Evolutionary conservation across 352 stramenopile species (phyloP).

Genomic region (Pythium folliculosum): DNA sequence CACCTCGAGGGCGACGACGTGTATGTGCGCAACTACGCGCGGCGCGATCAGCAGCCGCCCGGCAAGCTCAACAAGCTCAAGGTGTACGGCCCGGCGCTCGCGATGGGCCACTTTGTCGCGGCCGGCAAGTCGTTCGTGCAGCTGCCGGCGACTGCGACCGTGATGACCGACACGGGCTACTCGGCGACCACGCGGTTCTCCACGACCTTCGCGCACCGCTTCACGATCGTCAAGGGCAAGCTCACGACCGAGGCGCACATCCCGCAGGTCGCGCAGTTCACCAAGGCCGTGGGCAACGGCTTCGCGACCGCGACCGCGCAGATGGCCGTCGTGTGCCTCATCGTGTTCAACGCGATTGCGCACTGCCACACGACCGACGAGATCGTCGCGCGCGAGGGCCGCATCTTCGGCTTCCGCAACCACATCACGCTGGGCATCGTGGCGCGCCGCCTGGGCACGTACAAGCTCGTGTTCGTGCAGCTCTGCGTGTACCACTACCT

Average conservation of each 20-base stretch:
- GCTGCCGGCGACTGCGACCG: conserved; percentile 18
- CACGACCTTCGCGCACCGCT: conserved; percentile 17
- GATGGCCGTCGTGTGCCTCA: conserved; percentile 18
- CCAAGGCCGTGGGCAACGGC: conserved; percentile 24
- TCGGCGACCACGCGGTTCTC: conserved; percentile 22
- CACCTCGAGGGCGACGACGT: conserved; percentile 19
- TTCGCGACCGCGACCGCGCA: conserved; percentile 17
- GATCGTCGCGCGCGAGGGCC: conserved; percentile 10
- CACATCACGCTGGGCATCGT: conserved; percentile 27
- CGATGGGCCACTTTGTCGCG: conserved; percentile 28
- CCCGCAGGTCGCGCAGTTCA: conserved; percentile 19
- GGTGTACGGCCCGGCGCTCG: conserved; percentile 21
- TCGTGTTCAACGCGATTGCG: conserved; percentile 26
- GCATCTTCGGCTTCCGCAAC: conserved; percentile 24
- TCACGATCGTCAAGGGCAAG: conserved; percentile 12
- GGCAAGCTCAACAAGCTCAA: conserved; percentile 24
- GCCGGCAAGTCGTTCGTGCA: conserved; percentile 24
- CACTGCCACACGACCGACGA: conserved; percentile 22
- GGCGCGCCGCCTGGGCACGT: conserved; percentile 22
- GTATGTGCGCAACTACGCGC: conserved; percentile 19
- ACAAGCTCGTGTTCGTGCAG: conserved; percentile 30
- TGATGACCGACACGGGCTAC: conserved; percentile 27
- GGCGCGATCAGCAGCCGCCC: conserved; percentile 18
- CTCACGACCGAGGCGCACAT: conserved; percentile 19
- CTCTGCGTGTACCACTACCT: conserved; percentile 26